These are phyloP conservation scores for Curvularia verruculosa DNA, from an alignment of 2,329 filamentous ascomycete species.

Conservation along the genomic window DNA sequence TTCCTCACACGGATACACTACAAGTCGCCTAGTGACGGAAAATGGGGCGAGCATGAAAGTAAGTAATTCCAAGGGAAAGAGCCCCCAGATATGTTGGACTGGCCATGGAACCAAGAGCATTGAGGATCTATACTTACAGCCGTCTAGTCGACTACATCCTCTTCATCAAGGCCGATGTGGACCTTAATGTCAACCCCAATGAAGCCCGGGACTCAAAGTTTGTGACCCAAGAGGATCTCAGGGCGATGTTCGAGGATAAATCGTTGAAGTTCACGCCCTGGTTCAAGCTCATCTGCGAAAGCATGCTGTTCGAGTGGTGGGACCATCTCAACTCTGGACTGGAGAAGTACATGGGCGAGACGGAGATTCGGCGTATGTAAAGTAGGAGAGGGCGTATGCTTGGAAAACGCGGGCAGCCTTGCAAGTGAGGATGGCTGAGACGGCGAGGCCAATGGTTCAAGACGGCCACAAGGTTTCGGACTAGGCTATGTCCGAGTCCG, in stretches of 20 bases:
- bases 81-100: background rate
- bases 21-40: constrained; percentile 93
- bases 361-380: constrained; percentile 84
- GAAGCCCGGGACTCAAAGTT: constrained; percentile 87
- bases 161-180: constrained; percentile 88
- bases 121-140: constrained; percentile 27
- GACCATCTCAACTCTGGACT: constrained; percentile 78
- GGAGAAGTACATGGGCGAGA: constrained; percentile 85
- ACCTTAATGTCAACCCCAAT: constrained; percentile 81
- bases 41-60: constrained; percentile 99
- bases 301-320: constrained; percentile 99
- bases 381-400: background rate
- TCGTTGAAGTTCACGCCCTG: constrained; percentile 90
- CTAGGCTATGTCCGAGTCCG: constrained; percentile 22
- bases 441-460: constrained; percentile 1
- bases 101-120: background rate
- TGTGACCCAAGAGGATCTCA: constrained; percentile 81
- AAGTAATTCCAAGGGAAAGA: constrained; percentile 47
- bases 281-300: constrained; percentile 99
- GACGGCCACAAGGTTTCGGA: constrained; percentile 6
- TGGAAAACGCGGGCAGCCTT: background rate
- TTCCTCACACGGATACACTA: constrained; percentile 98
- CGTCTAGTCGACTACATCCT: constrained; percentile 91
- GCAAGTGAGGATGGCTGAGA: background rate
- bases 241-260: constrained; percentile 81